Conservation (phyloP, 2,329 filamentous ascomycete genomes). For the Ascochyta rabiei region DNA sequence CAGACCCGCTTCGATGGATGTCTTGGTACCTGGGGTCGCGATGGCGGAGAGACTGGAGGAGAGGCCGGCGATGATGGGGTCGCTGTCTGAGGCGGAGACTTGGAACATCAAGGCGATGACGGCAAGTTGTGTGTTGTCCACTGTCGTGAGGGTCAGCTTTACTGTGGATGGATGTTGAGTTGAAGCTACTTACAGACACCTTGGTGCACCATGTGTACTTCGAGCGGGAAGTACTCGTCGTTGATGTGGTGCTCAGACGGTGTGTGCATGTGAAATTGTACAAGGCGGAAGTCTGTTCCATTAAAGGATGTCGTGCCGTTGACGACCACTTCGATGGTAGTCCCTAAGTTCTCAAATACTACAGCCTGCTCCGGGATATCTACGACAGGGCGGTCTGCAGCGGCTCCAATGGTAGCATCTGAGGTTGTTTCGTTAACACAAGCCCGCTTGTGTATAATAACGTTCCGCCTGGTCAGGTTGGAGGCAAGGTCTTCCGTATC, state of each 20-base stretch:
- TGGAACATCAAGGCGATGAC: conserved; percentile 53
- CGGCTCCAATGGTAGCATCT: conserved; percentile 42
- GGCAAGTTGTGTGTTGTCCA: conserved; percentile 45
- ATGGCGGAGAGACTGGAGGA: conserved; percentile 48
- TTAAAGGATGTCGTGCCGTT: conserved; percentile 55
- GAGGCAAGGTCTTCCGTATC: conserved; percentile 30
- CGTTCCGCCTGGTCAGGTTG: conserved; percentile 1
- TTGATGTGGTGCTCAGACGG: conserved; percentile 64
- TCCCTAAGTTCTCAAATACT: conserved; percentile 64
- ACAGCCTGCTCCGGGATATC: conserved; percentile 52
- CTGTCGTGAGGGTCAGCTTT: conserved; percentile 22
- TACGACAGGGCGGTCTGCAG: conserved; percentile 37
- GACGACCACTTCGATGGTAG: conserved; percentile 62
- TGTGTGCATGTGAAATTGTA: conserved; percentile 67
- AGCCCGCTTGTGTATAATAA: conserved; percentile 6
- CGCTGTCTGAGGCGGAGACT: conserved; percentile 43
- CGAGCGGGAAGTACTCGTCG: conserved; percentile 54
- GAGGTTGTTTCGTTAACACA: conserved; percentile 16
- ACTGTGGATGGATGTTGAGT: not conserved
- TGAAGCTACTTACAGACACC: conserved; percentile 46
- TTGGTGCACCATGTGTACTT: conserved; percentile 66
- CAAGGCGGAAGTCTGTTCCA: conserved; percentile 52
- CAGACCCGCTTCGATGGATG: conserved; percentile 44
- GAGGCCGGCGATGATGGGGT: conserved; percentile 39
- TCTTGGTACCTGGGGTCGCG: conserved; percentile 48